Percentiles rank a stretch among this genome's conserved stretches.
Conservation (phyloP, 2,329 filamentous ascomycete genomes). For the Xylaria sp. region DNA sequence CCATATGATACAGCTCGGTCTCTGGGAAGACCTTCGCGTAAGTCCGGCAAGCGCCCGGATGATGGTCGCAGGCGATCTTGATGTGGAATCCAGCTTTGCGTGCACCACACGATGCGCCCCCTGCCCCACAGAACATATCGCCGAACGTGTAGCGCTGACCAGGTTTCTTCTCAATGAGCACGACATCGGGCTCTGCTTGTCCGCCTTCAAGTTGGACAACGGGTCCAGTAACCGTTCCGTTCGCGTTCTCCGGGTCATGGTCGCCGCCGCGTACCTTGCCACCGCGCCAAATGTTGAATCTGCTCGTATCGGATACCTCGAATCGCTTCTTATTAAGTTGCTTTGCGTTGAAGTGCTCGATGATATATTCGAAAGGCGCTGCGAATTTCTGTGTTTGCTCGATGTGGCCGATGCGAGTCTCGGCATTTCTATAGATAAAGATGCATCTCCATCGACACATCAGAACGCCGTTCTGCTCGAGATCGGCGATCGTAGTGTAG, state of each 20-base stretch:
- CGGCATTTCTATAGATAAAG: conserved; percentile 27
- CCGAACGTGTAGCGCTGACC: conserved; percentile 49
- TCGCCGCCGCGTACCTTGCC: conserved; percentile 28
- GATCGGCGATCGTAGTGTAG: conserved; percentile 19
- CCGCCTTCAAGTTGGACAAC: conserved; percentile 20
- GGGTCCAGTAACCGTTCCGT: conserved; percentile 6
- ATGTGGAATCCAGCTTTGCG: conserved; percentile 48
- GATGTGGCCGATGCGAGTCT: conserved; percentile 17
- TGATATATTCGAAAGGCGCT: conserved; percentile 24
- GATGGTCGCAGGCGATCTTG: conserved; percentile 60
- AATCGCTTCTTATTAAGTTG: conserved; percentile 30
- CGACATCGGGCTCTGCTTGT: conserved; percentile 7
- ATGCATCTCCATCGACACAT: conserved; percentile 35
- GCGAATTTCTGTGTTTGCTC: conserved; percentile 15
- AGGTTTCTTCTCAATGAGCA: conserved; percentile 19
- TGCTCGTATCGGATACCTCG: conserved; percentile 23
- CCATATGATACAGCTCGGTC: conserved; percentile 42
- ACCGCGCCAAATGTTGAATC: conserved; percentile 26
- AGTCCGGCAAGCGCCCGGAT: conserved; percentile 49
- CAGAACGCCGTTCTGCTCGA: conserved; percentile 31
- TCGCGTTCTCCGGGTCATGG: conserved; percentile 13
- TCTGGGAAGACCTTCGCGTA: conserved; percentile 55
- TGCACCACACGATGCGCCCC: conserved; percentile 55
- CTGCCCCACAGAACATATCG: conserved; percentile 59
- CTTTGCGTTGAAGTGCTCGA: conserved; percentile 26